Percentiles rank a stretch among this genome's conserved stretches.
These are phyloP conservation scores for Suillus placidus DNA, from an alignment of 768 basidiomycete genomes.

Conservation along the genomic window DNA sequence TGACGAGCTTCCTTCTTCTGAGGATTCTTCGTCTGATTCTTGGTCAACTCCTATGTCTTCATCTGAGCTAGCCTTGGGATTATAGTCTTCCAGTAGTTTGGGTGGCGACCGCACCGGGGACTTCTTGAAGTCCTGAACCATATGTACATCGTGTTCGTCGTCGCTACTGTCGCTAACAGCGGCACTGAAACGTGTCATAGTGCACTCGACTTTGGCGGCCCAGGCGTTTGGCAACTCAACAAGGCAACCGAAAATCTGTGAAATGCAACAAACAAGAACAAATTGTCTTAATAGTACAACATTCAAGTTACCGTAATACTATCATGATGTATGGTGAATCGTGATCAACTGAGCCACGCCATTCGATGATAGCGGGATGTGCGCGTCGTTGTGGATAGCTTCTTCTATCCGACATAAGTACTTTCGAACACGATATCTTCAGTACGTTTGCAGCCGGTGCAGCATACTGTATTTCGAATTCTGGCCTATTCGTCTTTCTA, in stretches of 20 bases:
- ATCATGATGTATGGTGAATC: no score
- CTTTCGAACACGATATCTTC: not conserved
- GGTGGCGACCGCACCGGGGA: slow-evolving; percentile 17
- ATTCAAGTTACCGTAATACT: no score
- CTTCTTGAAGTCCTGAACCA: slow-evolving; percentile 30
- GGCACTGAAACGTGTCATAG: slow-evolving; percentile 73
- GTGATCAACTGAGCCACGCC: not conserved
- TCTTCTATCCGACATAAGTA: not conserved
- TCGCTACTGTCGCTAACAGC: slow-evolving; percentile 59
- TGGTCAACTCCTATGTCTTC: slow-evolving; percentile 34
- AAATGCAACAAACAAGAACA: slow-evolving; percentile 34
- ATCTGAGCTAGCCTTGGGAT: slow-evolving; percentile 31
- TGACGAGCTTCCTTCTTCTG: slow-evolving; percentile 40
- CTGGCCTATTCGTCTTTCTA: not conserved
- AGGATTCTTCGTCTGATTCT: slow-evolving; percentile 41
- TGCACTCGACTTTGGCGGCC: slow-evolving; percentile 13
- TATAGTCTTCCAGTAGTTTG: slow-evolving; percentile 35
- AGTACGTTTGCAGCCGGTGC: not conserved
- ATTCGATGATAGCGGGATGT: not conserved
- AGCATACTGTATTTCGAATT: not conserved
- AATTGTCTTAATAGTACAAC: no score
- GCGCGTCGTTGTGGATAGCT: not conserved
- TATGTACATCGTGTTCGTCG: slow-evolving; percentile 46
- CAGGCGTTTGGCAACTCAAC: slow-evolving; percentile 17
- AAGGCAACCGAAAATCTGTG: slow-evolving; percentile 22